Base-by-base conservation (phyloP, 106 monocot species). In the Apostasia ramifera region DNA sequence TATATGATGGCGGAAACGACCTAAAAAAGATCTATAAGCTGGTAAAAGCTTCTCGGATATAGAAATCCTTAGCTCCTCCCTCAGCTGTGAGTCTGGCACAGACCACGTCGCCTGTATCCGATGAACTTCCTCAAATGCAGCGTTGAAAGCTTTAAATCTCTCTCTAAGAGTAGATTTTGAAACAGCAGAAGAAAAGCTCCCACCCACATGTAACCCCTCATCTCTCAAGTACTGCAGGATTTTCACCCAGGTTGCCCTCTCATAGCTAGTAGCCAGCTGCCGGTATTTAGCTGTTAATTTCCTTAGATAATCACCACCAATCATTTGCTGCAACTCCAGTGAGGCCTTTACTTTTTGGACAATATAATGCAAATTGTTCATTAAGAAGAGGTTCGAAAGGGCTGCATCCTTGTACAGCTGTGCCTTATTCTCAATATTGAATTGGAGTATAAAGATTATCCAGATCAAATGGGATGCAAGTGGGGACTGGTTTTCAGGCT, bases 351-450 rank as follows among this genome's bases (percentile, higher is more conserved):
- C 77, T 73, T 98, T 98, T 48, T 92, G 70, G n/a, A 85, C 85
- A 54, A 98, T 98, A 66, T 98, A 98, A 68, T 98, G 89, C 1
- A 89, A 77, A 63, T 98, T 98, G 81, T 98, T 98, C 92, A 92
- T 92, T 50, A 87, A 41, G 78, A 92, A 98, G 9, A 98, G 48
- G 75, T 87, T 79, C 10, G 78, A 81, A 41, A 98, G 67, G 1
- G 97, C 70, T 37, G 45, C 37, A 70, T 98, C 92, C 76, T 69
- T 85, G 75, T 98, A 98, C 3, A 79, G 69, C 37, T 44, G 73
- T 0, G 83, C 78, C 79, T 98, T 98, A 40, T 66, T 83, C 66
- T 85, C 92, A 1, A 92, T 71, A 68, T 92, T 98, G 68, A 54
- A 61, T 40, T 85, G 79, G 8, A 98, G 82, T 9, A 87, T 79